A percentile compares a stretch with the other conserved stretches of the same genome.
Conservation (phyloP, 768 basidiomycete species). For the Coprinellus micaceus region DNA sequence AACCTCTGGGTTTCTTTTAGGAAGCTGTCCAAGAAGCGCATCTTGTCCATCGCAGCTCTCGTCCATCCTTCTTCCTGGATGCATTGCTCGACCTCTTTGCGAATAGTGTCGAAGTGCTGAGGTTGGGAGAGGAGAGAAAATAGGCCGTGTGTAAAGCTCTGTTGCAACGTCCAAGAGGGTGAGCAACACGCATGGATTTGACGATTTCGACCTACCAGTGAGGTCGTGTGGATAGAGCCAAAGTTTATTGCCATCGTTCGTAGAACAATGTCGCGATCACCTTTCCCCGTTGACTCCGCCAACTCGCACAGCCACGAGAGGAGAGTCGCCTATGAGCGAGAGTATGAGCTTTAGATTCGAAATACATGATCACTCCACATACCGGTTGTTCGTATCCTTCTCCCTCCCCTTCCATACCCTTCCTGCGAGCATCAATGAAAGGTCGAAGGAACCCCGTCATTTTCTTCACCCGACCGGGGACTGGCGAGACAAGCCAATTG, state of each 20-base stretch:
- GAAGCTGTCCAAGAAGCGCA: constrained; percentile 13
- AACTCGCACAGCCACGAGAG: constrained; percentile 45
- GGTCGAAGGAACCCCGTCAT: constrained; percentile 8
- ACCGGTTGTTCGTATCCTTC: constrained; percentile 11
- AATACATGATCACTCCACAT: not conserved
- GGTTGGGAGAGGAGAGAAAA: constrained; percentile 35
- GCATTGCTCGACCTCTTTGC: constrained; percentile 41
- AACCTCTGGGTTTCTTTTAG: constrained; percentile 14
- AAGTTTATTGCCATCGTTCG: constrained; percentile 41
- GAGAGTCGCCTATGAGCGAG: constrained; percentile 36
- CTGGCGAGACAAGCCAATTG: not conserved
- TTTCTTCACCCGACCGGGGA: constrained; percentile 7
- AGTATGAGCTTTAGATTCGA: not conserved
- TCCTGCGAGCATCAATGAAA: constrained; percentile 10
- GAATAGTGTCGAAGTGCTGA: constrained; percentile 29
- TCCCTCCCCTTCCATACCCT: constrained; percentile 1
- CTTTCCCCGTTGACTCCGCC: constrained; percentile 28
- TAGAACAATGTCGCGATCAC: constrained; percentile 24
- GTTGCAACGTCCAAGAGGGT: not conserved
- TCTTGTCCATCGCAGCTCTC: constrained; percentile 8
- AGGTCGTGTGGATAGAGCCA: constrained; percentile 41
- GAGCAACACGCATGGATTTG: not conserved
- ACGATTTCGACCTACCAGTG: constrained; percentile 29
- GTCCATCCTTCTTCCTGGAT: constrained; percentile 33
- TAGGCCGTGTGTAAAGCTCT: constrained; percentile 38